Evolutionary conservation across 331 rosid genomes (phyloP).

Genomic region (Quercus lobata): DNA sequence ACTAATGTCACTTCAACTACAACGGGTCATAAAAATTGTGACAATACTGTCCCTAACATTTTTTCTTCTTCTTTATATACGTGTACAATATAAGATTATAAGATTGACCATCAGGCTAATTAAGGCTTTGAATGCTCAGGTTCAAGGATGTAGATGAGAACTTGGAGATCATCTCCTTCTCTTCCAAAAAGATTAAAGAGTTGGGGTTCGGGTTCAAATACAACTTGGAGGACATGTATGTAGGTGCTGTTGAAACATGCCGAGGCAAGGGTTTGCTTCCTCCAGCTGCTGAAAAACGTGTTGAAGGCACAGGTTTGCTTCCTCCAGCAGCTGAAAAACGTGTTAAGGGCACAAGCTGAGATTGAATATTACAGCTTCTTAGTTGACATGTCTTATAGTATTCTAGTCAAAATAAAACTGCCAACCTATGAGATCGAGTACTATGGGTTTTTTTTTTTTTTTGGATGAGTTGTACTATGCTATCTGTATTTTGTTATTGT

Average conservation of each 20-base stretch:
- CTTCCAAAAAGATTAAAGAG: constrained; percentile 62
- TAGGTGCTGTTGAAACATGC: constrained; percentile 56
- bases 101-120: background rate
- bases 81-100: background rate
- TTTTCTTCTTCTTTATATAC: background rate
- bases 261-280: constrained; percentile 51
- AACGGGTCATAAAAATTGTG: too few relatives aligned
- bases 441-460: too few relatives aligned
- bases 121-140: constrained; percentile 22
- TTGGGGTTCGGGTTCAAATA: constrained; percentile 65
- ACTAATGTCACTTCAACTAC: too few relatives aligned
- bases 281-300: background rate
- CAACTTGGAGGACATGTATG: constrained; percentile 66
- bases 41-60: too few relatives aligned
- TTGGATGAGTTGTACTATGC: too few relatives aligned
- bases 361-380: background rate
- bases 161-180: constrained; percentile 39
- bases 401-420: background rate
- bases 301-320: constrained; percentile 41
- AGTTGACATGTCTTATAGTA: background rate
- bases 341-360: background rate
- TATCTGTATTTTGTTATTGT: too few relatives aligned
- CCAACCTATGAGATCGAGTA: background rate
- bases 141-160: constrained; percentile 57
- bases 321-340: constrained; percentile 13